phyloP scores from a whole-genome alignment of 2,329 filamentous ascomycete species.

The Talaromyces sp. region DNA sequence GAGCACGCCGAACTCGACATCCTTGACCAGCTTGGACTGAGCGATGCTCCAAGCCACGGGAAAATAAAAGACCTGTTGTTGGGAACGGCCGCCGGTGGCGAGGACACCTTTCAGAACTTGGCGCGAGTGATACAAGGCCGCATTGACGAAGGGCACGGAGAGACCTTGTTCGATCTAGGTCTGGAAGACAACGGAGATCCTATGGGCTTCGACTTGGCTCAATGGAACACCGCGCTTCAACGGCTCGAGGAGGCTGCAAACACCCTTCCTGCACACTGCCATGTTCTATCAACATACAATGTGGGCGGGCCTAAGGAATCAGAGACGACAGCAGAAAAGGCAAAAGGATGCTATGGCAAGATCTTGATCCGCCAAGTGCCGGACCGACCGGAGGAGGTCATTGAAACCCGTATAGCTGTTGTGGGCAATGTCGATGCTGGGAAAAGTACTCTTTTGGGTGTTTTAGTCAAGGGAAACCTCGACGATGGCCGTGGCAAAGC shows the following conservation, averaged over 20 bases:
- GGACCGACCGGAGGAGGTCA: conserved; percentile 73
- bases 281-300: conserved; percentile 83
- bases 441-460: conserved; percentile 93
- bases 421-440: conserved; percentile 97
- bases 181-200: conserved; percentile 84
- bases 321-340: conserved; percentile 58
- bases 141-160: conserved; percentile 78
- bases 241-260: conserved; percentile 64
- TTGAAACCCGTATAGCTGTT: conserved; percentile 93
- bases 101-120: conserved; percentile 60
- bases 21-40: conserved; percentile 71
- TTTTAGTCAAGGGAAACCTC: conserved; percentile 89
- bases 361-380: conserved; percentile 75
- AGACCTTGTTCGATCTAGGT: conserved; percentile 87
- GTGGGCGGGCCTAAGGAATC: conserved; percentile 75
- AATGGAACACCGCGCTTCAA: conserved; percentile 70
- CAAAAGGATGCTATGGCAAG: conserved; percentile 77
- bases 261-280: conserved; percentile 66
- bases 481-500: conserved; percentile 93
- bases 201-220: conserved; percentile 67
- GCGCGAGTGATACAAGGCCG: conserved; percentile 62
- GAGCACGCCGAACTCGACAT: conserved; percentile 88
- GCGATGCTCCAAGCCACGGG: conserved; percentile 61
- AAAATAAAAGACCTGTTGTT: conserved; percentile 74
- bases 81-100: conserved; percentile 43